Conservation (phyloP, 345 rosid species). For the Salix koriyanagi region DNA sequence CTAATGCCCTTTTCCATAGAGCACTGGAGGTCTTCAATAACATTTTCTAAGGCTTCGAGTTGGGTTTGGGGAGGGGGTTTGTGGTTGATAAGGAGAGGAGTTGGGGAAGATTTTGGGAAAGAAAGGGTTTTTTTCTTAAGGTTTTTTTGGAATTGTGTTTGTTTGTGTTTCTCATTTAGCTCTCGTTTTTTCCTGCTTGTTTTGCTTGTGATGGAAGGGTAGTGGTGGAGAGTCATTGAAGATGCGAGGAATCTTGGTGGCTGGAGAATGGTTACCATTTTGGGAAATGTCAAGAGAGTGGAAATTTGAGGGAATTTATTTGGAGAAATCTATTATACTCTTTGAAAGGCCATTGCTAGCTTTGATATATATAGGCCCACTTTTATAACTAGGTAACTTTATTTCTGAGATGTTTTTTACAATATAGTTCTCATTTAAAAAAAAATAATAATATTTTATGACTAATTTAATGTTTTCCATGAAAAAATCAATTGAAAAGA, state of each 20-base stretch:
- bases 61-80: slow-evolving; percentile 35
- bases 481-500: too few species aligned
- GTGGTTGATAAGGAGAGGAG: slow-evolving; percentile 43
- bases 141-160: slow-evolving; percentile 10
- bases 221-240: slow-evolving; percentile 8
- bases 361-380: too few species aligned
- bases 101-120: slow-evolving; percentile 48
- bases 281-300: background rate
- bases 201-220: slow-evolving; percentile 30
- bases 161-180: slow-evolving; percentile 16
- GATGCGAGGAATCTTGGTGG: slow-evolving; percentile 14
- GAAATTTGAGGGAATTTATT: slow-evolving; percentile 10
- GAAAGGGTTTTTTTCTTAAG: slow-evolving; percentile 17
- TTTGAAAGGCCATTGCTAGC: too few species aligned
- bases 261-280: slow-evolving; percentile 35
- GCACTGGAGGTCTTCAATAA: slow-evolving; percentile 54
- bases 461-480: too few species aligned
- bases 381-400: too few species aligned
- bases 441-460: too few species aligned
- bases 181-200: slow-evolving; percentile 30
- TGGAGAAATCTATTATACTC: too few species aligned
- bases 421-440: too few species aligned
- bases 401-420: too few species aligned
- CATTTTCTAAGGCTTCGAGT: slow-evolving; percentile 55
- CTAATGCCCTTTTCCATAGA: slow-evolving; percentile 47